A percentile compares a stretch with the other conserved stretches of the same genome.
These are phyloP conservation scores for Lathyrus aphaca DNA, from an alignment of 306 rosid species.

Conservation along the genomic window DNA sequence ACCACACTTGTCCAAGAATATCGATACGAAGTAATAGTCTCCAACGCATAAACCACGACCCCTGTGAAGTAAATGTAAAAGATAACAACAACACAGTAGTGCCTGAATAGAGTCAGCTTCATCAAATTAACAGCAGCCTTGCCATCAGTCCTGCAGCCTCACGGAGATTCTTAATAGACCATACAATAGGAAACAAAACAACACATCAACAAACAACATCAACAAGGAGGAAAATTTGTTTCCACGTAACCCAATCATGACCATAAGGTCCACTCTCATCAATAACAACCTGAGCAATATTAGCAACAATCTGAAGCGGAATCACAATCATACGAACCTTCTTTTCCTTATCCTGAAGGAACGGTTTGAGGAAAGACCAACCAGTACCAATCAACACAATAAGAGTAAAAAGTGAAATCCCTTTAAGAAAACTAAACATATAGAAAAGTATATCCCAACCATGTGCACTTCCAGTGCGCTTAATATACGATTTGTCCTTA, in stretches of 20 bases:
- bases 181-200: conserved; percentile 86
- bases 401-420: too few relatives aligned
- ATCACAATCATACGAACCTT: conserved; percentile 92
- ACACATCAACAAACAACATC: conserved; percentile 95
- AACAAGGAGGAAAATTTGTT: conserved; percentile 81
- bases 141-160: conserved; percentile 97
- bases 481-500: too few relatives aligned
- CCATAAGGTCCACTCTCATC: too few relatives aligned
- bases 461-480: too few relatives aligned
- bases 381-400: too few relatives aligned
- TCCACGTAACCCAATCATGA: conserved; percentile 90
- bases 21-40: conserved; percentile 86
- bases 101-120: conserved; percentile 85
- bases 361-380: too few relatives aligned
- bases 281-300: too few relatives aligned
- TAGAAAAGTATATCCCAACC: too few relatives aligned
- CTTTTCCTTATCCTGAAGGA: conserved; percentile 88
- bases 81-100: conserved; percentile 84
- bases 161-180: conserved; percentile 94
- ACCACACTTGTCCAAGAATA: conserved; percentile 95
- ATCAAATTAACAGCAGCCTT: too few relatives aligned
- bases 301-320: too few relatives aligned
- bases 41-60: conserved; percentile 88
- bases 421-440: too few relatives aligned
- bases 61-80: too few relatives aligned